Percentiles rank a stretch among this genome's conserved stretches.
Conservation (phyloP, 192 early-diverging fungal genomes). For the Entomortierella parvispora region DNA sequence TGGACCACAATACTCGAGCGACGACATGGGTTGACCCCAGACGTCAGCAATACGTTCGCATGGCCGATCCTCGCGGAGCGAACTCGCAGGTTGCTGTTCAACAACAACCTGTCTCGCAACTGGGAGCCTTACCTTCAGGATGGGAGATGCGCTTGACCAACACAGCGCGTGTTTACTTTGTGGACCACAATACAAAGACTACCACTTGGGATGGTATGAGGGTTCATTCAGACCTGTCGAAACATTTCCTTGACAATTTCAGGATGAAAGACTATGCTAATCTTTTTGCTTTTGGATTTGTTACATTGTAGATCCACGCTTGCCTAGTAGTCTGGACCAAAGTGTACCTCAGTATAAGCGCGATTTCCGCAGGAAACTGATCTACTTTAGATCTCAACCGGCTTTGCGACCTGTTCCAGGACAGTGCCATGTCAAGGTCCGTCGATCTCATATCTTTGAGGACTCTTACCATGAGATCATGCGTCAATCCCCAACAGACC, state of each 20-base stretch:
- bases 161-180: slow-evolving; percentile 95
- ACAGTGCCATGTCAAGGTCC: slow-evolving; percentile 92
- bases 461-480: slow-evolving; percentile 95
- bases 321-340: slow-evolving; percentile 83
- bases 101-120: slow-evolving; percentile 72
- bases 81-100: slow-evolving; percentile 69
- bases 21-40: slow-evolving; percentile 94
- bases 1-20: slow-evolving; percentile 89
- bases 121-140: slow-evolving; percentile 93
- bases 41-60: slow-evolving; percentile 65
- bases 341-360: slow-evolving; percentile 98
- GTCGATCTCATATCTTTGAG: slow-evolving; percentile 90
- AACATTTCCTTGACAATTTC: not conserved
- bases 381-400: slow-evolving; percentile 96
- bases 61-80: slow-evolving; percentile 57
- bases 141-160: slow-evolving; percentile 99
- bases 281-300: too few species aligned
- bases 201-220: slow-evolving; percentile 92
- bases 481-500: slow-evolving; percentile 86
- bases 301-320: slow-evolving; percentile 71
- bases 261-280: too few species aligned
- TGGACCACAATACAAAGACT: slow-evolving; percentile 97
- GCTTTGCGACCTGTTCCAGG: slow-evolving; percentile 88
- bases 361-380: slow-evolving; percentile 95
- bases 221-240: not conserved